Evolutionary conservation across 306 rosid genomes (phyloP), one percentile per base, ranked within the genome.

Genomic region (Begonia fuchsioides): DNA sequence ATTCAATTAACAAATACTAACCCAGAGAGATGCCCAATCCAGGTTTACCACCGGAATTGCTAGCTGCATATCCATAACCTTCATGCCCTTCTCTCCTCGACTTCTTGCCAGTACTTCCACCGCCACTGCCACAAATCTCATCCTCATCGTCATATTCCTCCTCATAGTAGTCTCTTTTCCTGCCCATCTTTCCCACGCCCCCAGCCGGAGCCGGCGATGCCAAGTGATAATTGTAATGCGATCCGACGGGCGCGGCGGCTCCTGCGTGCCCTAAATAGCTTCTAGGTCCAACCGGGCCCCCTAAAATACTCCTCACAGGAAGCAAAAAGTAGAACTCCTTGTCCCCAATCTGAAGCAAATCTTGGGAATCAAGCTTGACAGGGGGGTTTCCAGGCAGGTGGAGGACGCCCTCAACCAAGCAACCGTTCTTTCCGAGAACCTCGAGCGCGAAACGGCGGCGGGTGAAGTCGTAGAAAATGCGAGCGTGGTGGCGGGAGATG

Each of bases 391-490:
- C 93, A 2, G 96, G 96, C 9, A 92, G 81, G 72, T 92, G 96
- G 56, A 85, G 98, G 0, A 92, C 96, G 13, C 98, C 96, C 62
- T 92, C 96, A 10, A 92, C 98, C 53, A 82, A 76, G 55, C 98
- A 92, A 10, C 98, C 98, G 54, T 92, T 92, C 54, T 85, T 92
- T 0, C 98, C 98, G 13, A 92, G 79, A 15, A 92, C 94, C 59
- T 92, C 98, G 0, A 92, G 93, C 19, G 98, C 98, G 59, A 92
- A 92, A 6, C 96, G 98, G 8, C 96, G 94, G 10, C 96, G 94
- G 0, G 98, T 53, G 64, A 92, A 92, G 71, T 92, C 96, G 74
- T 85, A 92, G 77, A 85, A 92, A 58, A 92, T 85, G 64, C 93
- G 94, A 12, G 94, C 96, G 58, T 92, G 98, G 71, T 92, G 87